phyloP scores from a whole-genome alignment of 2,329 filamentous ascomycete genomes.

The Gliomastix tumulicola region DNA sequence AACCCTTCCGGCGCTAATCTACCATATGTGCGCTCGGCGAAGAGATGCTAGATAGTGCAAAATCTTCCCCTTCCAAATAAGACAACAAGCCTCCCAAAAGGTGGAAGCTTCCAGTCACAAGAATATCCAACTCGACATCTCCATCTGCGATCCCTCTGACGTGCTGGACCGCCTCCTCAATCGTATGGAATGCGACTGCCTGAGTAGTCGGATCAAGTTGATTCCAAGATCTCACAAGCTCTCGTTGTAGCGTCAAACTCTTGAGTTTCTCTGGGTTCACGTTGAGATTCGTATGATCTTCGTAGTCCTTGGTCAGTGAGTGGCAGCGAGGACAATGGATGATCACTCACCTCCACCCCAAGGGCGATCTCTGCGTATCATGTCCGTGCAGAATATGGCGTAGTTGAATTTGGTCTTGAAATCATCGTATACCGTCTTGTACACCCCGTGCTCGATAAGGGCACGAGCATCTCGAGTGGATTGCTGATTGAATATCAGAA shows the following conservation, averaged over 20 bases:
- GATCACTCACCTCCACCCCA: no score
- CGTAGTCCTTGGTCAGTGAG: slow-evolving; percentile 41
- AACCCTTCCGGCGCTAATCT: no score
- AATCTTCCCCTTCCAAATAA: no score
- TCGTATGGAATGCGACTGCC: slow-evolving; percentile 40
- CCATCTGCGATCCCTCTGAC: slow-evolving; percentile 31
- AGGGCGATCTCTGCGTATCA: no score
- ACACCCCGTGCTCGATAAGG: no score
- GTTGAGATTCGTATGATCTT: slow-evolving; percentile 51
- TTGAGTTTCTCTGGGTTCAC: slow-evolving; percentile 42
- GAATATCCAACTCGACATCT: slow-evolving; percentile 14
- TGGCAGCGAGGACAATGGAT: no score
- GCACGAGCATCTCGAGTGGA: slow-evolving; percentile 43
- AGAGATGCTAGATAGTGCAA: no score
- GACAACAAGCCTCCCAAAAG: no score
- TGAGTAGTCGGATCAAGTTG: slow-evolving; percentile 37
- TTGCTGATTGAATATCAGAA: slow-evolving; percentile 87
- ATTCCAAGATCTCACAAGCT: slow-evolving; percentile 43
- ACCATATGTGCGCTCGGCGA: no score
- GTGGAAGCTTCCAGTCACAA: no score
- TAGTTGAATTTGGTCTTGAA: slow-evolving; percentile 51
- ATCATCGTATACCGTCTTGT: slow-evolving; percentile 33
- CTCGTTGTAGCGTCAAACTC: slow-evolving; percentile 44
- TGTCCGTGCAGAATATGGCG: slow-evolving; percentile 79
- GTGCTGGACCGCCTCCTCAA: slow-evolving; percentile 47